phyloP scores from a whole-genome alignment of 305 asterid genomes.

The Plantago coronopus region DNA sequence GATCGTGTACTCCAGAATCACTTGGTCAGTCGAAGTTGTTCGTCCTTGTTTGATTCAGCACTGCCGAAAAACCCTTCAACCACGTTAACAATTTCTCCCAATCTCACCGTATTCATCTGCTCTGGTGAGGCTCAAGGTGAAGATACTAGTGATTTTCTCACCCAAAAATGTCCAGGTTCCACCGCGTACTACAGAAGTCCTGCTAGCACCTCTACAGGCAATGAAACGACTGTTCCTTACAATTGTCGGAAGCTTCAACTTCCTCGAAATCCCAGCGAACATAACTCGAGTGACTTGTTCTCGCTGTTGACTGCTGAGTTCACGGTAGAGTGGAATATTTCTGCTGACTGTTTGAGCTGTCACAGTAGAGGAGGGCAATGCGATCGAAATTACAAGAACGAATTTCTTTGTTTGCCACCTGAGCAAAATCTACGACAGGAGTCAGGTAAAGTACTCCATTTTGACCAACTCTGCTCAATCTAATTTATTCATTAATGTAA shows the following conservation, averaged over 20 bases:
- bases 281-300: not conserved
- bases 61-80: not conserved
- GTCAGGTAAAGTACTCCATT: no score
- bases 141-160: not conserved
- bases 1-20: not conserved
- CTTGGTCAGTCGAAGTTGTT: not conserved
- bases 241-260: not conserved
- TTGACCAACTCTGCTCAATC: no score
- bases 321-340: constrained; percentile 20
- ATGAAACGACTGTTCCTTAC: not conserved
- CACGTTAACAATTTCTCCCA: constrained; percentile 17
- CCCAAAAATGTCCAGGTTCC: not conserved
- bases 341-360: constrained; percentile 8
- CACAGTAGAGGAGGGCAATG: not conserved
- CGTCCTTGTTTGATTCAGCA: not conserved
- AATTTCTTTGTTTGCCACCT: no score
- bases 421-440: no score
- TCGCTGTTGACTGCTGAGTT: not conserved
- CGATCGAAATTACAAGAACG: not conserved
- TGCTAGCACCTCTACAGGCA: not conserved
- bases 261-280: constrained; percentile 3
- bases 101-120: constrained; percentile 21
- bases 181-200: constrained; percentile 1
- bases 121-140: no score
- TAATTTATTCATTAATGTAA: no score